Base-by-base conservation (phyloP, 768 basidiomycete species). In the Roridomyces roridus region DNA sequence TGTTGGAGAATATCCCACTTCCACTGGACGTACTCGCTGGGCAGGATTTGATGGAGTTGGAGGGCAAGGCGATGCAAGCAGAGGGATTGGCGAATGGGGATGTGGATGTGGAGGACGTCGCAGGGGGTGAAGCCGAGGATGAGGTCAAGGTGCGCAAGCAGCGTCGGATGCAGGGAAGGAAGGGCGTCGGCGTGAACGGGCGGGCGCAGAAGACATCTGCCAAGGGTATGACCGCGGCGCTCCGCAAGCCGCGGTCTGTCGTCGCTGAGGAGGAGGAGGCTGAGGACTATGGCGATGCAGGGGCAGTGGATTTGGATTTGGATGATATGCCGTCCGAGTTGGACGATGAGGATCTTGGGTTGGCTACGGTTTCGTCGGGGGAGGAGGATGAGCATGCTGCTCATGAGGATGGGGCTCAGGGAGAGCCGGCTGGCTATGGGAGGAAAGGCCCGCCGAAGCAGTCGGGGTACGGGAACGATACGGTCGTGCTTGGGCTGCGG, bases 1-100 rank as follows among this genome's bases (percentile, higher is more conserved):
- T 60, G 11, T 40, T 66, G 20, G 67, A 65, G 8, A 70, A 70
- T 57, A 60, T 80, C 2, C 77, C 77, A 0, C 70, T 70, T 4
- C 65, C 72, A 4, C 67, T 79, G 20, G 62, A 74, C 11, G 58
- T 67, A 0, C 68, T 79, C 9, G 72, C 78, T 21, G 72, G 73
- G 21, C 57, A 67, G 14, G 77, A 79, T 57, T 63, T 74, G 34
- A 64, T 68, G n/a, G 70, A 73, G 35, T 68, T 73, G 34, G 68
- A 75, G 51, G 68, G 70, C 58, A 67, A 68, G 51, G 67, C 53
- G 6, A 43, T 51, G 8, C 63, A 55, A 20, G 55, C 53, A 20
- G 51, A 56, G 42, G 54, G 55, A 26, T n/a, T n/a, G n/a, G n/a
- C n/a, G n/a, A n/a, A n/a, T n/a, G n/a, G n/a, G n/a, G n/a, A n/a